Conservation (phyloP, 2,329 filamentous ascomycete genomes). For the Aspergillus phoenicis region DNA sequence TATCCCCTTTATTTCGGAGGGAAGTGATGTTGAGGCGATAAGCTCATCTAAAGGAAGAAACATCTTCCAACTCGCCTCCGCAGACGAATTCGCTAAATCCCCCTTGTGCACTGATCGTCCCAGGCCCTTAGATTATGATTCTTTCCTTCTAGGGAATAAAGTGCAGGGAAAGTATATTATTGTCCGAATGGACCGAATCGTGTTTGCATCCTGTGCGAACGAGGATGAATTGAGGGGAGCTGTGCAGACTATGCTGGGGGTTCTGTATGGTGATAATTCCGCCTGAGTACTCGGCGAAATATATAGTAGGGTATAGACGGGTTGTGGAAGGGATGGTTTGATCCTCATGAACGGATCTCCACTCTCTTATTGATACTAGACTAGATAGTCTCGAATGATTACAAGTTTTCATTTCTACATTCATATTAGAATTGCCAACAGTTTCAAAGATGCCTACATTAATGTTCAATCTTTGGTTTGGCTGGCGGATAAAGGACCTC, state of each 20-base stretch:
- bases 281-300: no score
- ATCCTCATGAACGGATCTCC: no score
- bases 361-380: no score
- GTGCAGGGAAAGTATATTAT: slow-evolving; percentile 32
- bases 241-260: not conserved
- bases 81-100: slow-evolving; percentile 33
- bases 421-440: no score
- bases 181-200: slow-evolving; percentile 37
- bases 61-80: slow-evolving; percentile 30
- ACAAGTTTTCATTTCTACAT: no score
- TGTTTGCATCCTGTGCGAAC: slow-evolving; percentile 36
- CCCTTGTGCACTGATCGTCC: slow-evolving; percentile 33
- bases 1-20: slow-evolving; percentile 17
- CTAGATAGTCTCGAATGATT: no score
- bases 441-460: no score
- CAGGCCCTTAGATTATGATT: slow-evolving; percentile 32
- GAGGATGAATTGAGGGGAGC: slow-evolving; percentile 23
- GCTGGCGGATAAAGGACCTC: no score
- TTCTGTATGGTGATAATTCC: not conserved
- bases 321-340: no score
- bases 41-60: not conserved
- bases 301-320: no score
- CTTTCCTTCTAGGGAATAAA: slow-evolving; percentile 26
- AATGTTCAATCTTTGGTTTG: no score
- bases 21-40: not conserved